These are phyloP conservation scores for Nemania bipapillata DNA, from an alignment of 2,329 filamentous ascomycete genomes.

Conservation along the genomic window DNA sequence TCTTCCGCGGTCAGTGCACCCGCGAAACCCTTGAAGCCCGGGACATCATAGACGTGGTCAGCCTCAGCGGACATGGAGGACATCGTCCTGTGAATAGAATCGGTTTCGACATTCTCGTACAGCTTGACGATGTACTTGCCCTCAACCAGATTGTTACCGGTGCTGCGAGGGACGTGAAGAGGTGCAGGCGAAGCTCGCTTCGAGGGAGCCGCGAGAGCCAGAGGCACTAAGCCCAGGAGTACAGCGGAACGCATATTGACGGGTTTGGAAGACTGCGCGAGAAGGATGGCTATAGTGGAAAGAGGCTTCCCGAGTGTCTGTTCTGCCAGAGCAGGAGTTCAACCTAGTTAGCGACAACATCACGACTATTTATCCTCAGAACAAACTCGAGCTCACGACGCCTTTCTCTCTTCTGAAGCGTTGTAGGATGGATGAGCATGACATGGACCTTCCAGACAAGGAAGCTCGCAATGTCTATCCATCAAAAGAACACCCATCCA, in stretches of 20 bases:
- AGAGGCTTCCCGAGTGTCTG: constrained; percentile 31
- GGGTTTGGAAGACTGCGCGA: constrained; percentile 13
- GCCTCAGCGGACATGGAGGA: constrained; percentile 46
- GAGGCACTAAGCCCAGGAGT: constrained; percentile 45
- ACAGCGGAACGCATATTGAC: constrained; percentile 45
- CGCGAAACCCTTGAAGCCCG: constrained; percentile 57
- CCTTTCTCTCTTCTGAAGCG: constrained; percentile 17
- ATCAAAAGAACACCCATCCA: constrained; percentile 22
- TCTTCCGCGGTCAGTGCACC: constrained; percentile 57
- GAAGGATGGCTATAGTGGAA: constrained; percentile 23
- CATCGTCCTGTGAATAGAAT: constrained; percentile 50
- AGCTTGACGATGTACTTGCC: constrained; percentile 61
- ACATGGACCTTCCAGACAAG: constrained; percentile 33
- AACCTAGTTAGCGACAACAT: constrained; percentile 33
- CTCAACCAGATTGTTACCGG: constrained; percentile 46
- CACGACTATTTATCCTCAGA: constrained; percentile 45
- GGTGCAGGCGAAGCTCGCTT: constrained; percentile 50
- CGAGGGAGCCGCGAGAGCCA: constrained; percentile 50
- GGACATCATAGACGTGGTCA: constrained; percentile 50
- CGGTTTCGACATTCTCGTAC: constrained; percentile 51
- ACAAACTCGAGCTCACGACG: constrained; percentile 32
- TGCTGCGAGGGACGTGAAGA: constrained; percentile 46
- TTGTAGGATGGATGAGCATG: not conserved
- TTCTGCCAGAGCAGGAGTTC: constrained; percentile 26
- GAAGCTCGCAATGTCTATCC: constrained; percentile 27